These are phyloP conservation scores for Oryza coarctata DNA, from an alignment of 176 grass and related monocot genomes.

Conservation along the genomic window DNA sequence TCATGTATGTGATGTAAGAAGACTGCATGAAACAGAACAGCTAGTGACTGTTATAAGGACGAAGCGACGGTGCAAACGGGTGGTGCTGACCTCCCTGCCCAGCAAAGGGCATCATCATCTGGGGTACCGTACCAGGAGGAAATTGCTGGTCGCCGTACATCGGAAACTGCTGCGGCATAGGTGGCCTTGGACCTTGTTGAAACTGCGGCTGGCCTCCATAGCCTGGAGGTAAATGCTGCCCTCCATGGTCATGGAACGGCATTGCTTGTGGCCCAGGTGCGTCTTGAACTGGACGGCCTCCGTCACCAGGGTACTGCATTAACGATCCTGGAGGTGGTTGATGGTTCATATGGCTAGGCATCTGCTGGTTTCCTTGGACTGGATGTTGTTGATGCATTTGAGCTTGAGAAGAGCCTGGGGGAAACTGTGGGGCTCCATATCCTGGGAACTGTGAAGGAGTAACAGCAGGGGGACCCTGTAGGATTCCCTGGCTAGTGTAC, in stretches of 20 bases:
- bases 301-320: slow-evolving; percentile 43
- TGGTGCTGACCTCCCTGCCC: slow-evolving; percentile 36
- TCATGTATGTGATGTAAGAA: background rate
- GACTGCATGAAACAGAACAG: background rate
- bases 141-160: slow-evolving; percentile 43
- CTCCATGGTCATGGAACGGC: slow-evolving; percentile 42
- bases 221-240: slow-evolving; percentile 48
- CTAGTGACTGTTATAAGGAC: slow-evolving; percentile 33
- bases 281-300: slow-evolving; percentile 7
- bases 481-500: slow-evolving; percentile 38
- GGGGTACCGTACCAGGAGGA: slow-evolving; percentile 38
- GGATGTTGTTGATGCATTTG: slow-evolving; percentile 40
- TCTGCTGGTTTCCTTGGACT: slow-evolving; percentile 51
- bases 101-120: slow-evolving; percentile 48
- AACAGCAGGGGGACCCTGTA: slow-evolving; percentile 43
- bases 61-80: slow-evolving; percentile 22
- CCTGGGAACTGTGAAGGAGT: slow-evolving; percentile 35
- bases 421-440: slow-evolving; percentile 43
- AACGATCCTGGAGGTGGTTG: slow-evolving; percentile 37
- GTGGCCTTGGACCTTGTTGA: slow-evolving; percentile 29
- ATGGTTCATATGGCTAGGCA: slow-evolving; percentile 33
- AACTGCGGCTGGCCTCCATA: slow-evolving; percentile 24
- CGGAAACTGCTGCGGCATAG: slow-evolving; percentile 37
- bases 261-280: slow-evolving; percentile 34
- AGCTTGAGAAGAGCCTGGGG: slow-evolving; percentile 33